These are phyloP conservation scores for Boletales sp. DNA, from an alignment of 768 basidiomycete genomes.

Conservation along the genomic window DNA sequence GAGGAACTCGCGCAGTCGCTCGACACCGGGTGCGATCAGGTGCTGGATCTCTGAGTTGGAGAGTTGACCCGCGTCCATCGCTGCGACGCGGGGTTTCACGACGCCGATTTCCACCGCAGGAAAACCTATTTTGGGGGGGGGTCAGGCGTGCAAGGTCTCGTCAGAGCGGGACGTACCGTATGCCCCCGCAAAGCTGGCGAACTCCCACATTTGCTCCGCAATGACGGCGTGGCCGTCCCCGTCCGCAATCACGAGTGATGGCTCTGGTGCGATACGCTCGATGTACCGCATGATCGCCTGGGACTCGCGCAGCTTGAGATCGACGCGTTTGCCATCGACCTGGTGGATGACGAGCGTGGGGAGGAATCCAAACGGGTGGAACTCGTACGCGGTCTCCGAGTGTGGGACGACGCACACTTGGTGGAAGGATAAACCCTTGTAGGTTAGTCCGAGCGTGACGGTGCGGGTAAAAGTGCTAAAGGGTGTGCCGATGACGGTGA, in stretches of 20 bases:
- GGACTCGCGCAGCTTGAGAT: conserved; percentile 28
- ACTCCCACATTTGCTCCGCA: conserved; percentile 33
- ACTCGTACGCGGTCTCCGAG: conserved; percentile 24
- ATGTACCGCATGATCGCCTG: conserved; percentile 28
- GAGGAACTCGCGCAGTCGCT: conserved; percentile 15
- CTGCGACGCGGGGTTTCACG: conserved; percentile 30
- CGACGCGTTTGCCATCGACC: conserved; percentile 16
- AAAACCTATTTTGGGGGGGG: conserved; percentile 18
- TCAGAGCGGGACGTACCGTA: conserved; percentile 17
- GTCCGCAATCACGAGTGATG: conserved; percentile 16
- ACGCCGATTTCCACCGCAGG: conserved; percentile 28
- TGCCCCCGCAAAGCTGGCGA: conserved; percentile 22
- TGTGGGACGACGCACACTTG: conserved; percentile 25
- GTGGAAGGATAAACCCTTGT: conserved; percentile 27
- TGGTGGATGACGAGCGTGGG: conserved; percentile 30
- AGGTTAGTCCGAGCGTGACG: conserved; percentile 26
- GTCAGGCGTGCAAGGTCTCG: background rate
- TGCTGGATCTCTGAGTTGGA: conserved; percentile 21
- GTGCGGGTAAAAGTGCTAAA: conserved; percentile 33
- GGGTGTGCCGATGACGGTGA: conserved; percentile 30
- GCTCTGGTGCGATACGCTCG: conserved; percentile 29
- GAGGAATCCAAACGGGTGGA: conserved; percentile 31
- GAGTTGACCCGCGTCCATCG: conserved; percentile 19
- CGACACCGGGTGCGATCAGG: conserved; percentile 17
- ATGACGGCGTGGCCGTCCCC: conserved; percentile 22